Evolutionary conservation across 257 asterid genomes (phyloP), one percentile per base, ranked within the genome.

Genomic region (Ocimum tenuiflorum): DNA sequence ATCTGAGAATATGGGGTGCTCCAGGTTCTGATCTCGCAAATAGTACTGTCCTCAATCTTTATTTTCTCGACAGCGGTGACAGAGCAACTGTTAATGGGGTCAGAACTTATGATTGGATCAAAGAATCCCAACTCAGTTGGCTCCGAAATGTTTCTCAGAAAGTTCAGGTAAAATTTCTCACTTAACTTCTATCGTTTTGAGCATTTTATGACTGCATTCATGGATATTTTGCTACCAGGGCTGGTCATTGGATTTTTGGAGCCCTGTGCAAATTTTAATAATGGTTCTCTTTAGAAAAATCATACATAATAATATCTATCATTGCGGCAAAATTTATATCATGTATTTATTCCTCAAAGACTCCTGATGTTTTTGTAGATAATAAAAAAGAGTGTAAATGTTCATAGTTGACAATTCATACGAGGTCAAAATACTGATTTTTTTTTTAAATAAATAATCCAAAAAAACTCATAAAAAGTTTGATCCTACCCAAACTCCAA

Each of bases 61-160:
- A 82, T 70, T 89, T 92, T 78, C 91, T 92, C 17, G 99, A 92
- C 68, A 89, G 97, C 61, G 99, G 99, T 19, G 99, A 89, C 70
- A 81, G 94, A 73, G 95, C 96, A 18, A 63, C 52, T 27, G 96
- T 92, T 10, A 42, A 83, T 67, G 95, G 97, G 29, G 3, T 81
- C 55, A 82, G 80, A 55, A 89, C 97, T 47, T 92, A 92, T 75
- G 91, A 77, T 55, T 92, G 97, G 98, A 92, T 92, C 46, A 92
- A 82, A 68, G 96, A 89, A 73, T 92, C 98, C 74, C 98, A 92
- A 61, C 96, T 89, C 24, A 63, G 60, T 67, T 92, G 98, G 98
- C 91, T 89, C 38, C 95, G 75, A 15, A 71, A 69, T 18, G 77
- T 75, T 71, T 85, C 97, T 7, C 27, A 38, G 48, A 67, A 72